Evolutionary conservation across 257 asterid species (phyloP), one percentile per base, ranked within the genome.

Genomic region (Nicotiana otophora): DNA sequence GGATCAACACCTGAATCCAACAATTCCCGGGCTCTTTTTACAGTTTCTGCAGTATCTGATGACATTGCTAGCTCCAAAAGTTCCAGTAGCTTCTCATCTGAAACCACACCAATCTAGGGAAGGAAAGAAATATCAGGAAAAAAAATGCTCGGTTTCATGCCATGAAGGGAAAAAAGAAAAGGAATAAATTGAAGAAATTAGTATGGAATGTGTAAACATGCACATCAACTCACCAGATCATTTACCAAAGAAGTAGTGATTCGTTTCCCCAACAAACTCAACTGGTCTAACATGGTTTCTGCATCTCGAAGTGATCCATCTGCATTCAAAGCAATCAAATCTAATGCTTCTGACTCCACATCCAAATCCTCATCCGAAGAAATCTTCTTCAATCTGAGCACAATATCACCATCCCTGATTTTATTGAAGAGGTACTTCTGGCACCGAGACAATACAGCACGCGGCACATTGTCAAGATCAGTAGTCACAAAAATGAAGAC

Each of bases 291-390:
- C 97, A 94, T 92, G 28, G 98, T 96, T 88, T 96, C 98, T 15
- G 98, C 98, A 87, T 96, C 99, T 69, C 95, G 89, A 68, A 93
- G 89, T 5, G 99, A 96, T 75, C 99, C 99, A 90, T 96, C 96
- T 7, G 98, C 98, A 88, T 95, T 96, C 28, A 88, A 81, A 62
- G 98, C 97, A 84, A 96, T 95, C 87, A 96, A 82, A 82, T 96
- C 97, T 19, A 96, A 67, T 15, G 99, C 98, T 84, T 96, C 97
- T 16, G 87, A 31, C 55, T 94, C 99, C 54, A 91, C 93, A 77
- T 95, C 98, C 82, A 93, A 82, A 54, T 87, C 90, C 86, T 93
- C 98, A 7, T 91, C 93, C 16, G 78, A 26, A 34, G 88, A 91
- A 57, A 96, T 92, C 91, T 91, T 94, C 91, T 86, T 89, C 81